phyloP scores from a whole-genome alignment of 2,329 filamentous ascomycete genomes.

The Calonectria multiphialidica region DNA sequence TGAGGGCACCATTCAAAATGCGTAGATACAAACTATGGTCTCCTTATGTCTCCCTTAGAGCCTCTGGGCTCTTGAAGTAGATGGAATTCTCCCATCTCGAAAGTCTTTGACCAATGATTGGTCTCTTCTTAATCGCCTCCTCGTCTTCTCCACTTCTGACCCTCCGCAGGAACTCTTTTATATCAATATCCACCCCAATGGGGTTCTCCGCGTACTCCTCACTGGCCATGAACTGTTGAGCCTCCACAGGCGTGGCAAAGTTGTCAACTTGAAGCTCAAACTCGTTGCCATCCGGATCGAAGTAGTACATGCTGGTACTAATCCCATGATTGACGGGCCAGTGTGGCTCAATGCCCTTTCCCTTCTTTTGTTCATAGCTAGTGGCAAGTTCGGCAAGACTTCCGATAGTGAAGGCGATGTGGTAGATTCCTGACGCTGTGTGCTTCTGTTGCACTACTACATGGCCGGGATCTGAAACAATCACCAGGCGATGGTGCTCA shows the following conservation, averaged over 20 bases:
- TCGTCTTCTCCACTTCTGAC: not conserved
- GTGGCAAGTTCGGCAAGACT: not conserved
- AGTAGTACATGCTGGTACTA: conserved; percentile 27
- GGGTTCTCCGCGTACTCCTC: conserved; percentile 16
- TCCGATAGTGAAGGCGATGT: not conserved
- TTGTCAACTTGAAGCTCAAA: conserved; percentile 26
- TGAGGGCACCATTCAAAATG: too few relatives aligned
- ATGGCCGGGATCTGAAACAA: not conserved
- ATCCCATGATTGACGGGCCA: conserved; percentile 29
- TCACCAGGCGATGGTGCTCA: not conserved
- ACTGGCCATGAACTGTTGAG: conserved; percentile 8
- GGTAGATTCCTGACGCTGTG: not conserved
- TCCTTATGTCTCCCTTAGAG: not conserved
- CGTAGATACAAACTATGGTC: too few relatives aligned
- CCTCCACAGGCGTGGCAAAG: conserved; percentile 21
- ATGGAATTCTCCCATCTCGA: not conserved
- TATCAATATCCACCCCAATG: conserved; percentile 20
- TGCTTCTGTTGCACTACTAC: not conserved
- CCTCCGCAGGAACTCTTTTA: not conserved
- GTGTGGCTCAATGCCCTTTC: conserved; percentile 2
- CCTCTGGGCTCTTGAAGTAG: not conserved
- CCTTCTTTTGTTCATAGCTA: conserved; percentile 2
- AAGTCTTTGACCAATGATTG: not conserved
- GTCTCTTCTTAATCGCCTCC: not conserved
- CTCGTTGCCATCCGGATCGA: conserved; percentile 25